These are phyloP conservation scores for Bruguiera sexangula DNA, from an alignment of 345 rosid species.

Conservation along the genomic window DNA sequence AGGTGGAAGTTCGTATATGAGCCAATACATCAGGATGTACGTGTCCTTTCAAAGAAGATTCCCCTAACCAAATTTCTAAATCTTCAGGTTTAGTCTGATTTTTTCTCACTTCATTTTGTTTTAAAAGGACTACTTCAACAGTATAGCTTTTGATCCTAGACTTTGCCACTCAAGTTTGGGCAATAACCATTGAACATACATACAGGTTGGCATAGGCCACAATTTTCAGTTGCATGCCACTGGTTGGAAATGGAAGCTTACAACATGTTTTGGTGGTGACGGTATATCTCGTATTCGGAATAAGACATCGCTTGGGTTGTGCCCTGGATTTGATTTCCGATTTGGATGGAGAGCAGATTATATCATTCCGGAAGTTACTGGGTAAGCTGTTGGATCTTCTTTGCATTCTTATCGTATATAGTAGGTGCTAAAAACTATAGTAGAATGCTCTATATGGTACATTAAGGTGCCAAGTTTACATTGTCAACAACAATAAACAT, in stretches of 20 bases:
- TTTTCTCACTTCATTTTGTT: neutral
- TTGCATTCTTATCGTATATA: neutral
- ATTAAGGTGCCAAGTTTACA: too few species aligned
- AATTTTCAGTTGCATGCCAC: conserved; percentile 70
- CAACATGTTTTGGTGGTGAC: conserved; percentile 82
- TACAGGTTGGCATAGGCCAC: conserved; percentile 81
- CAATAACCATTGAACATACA: conserved; percentile 21
- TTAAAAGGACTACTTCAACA: neutral
- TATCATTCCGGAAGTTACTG: conserved; percentile 78
- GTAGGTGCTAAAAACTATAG: conserved; percentile 3
- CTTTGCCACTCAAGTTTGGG: neutral
- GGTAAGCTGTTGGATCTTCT: conserved; percentile 47
- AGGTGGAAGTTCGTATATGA: conserved; percentile 79
- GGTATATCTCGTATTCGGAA: conserved; percentile 73
- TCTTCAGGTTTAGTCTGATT: conserved; percentile 59
- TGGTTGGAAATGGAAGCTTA: conserved; percentile 92
- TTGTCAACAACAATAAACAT: too few species aligned
- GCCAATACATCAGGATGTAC: conserved; percentile 67
- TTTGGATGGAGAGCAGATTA: conserved; percentile 93
- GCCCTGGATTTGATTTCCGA: conserved; percentile 79
- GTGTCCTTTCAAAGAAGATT: conserved; percentile 73
- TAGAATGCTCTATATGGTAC: neutral
- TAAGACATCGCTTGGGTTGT: conserved; percentile 73
- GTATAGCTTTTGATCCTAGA: neutral
- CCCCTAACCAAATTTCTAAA: conserved; percentile 72